These are phyloP conservation scores for Fremontodendron californicum DNA, from an alignment of 345 rosid species.

Conservation along the genomic window DNA sequence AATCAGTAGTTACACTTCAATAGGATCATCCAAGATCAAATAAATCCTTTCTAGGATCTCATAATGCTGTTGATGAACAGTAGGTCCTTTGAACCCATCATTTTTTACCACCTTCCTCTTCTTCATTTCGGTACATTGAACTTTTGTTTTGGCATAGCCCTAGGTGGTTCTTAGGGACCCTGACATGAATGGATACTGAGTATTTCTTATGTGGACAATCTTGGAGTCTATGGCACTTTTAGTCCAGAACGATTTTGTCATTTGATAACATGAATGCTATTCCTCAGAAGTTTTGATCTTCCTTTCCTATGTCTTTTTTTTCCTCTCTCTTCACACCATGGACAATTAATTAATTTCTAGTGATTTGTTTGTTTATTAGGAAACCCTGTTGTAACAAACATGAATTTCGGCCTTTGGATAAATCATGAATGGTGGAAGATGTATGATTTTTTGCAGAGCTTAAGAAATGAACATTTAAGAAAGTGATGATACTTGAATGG, in stretches of 20 bases:
- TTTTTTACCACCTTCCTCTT: background rate
- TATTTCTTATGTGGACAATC: background rate
- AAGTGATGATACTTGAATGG: background rate
- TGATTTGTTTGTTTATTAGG: background rate
- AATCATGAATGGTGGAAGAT: background rate
- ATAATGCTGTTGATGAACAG: background rate
- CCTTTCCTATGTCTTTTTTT: background rate
- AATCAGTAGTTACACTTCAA: background rate
- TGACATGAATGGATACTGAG: background rate
- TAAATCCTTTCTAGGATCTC: slow-evolving; percentile 1
- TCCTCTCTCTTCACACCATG: background rate
- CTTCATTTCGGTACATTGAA: background rate
- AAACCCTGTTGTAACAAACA: background rate
- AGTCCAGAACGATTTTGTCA: background rate
- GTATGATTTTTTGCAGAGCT: background rate
- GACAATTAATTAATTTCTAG: background rate
- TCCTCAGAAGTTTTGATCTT: background rate
- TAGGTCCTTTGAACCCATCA: background rate
- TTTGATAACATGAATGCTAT: background rate
- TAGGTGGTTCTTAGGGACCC: too few species aligned
- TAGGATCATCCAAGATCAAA: background rate
- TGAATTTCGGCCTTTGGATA: background rate
- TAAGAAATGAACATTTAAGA: background rate
- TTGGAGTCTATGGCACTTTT: slow-evolving; percentile 1
- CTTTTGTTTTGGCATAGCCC: background rate